These are phyloP conservation scores for Penicillium palitans DNA, from an alignment of 2,329 filamentous ascomycete genomes.

Conservation along the genomic window DNA sequence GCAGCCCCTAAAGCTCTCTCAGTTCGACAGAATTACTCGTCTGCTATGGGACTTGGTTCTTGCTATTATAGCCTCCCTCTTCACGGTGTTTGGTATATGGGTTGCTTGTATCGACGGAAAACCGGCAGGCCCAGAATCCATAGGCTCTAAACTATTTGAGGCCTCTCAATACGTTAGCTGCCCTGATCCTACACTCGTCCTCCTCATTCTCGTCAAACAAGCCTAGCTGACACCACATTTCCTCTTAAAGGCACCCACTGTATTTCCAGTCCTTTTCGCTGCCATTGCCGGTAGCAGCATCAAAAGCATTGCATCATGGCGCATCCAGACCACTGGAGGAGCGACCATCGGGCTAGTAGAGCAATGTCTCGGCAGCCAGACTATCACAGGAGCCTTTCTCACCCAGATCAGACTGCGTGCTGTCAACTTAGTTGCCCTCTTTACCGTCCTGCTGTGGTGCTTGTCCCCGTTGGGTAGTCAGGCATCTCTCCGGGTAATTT, in stretches of 20 bases:
- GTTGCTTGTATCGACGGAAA: not conserved
- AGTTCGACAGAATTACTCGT: not conserved
- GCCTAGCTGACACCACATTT: not conserved
- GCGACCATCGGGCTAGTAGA: slow-evolving; percentile 1
- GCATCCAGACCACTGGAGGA: not conserved
- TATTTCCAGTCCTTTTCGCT: slow-evolving; percentile 1
- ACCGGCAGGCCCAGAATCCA: not conserved
- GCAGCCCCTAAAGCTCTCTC: not conserved
- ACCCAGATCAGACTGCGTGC: not conserved
- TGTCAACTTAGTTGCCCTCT: not conserved
- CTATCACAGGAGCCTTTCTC: not conserved
- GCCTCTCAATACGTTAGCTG: slow-evolving; percentile 1
- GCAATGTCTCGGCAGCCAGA: slow-evolving; percentile 5
- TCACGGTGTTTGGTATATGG: not conserved
- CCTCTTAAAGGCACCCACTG: not conserved
- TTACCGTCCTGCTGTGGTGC: not conserved
- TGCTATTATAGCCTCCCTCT: not conserved
- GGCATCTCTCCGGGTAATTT: not conserved
- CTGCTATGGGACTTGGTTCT: not conserved
- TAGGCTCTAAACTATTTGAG: not conserved
- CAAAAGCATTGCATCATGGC: slow-evolving; percentile 3
- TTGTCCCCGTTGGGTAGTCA: not conserved
- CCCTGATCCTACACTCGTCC: not conserved
- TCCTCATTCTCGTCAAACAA: not conserved
- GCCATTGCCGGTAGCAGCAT: slow-evolving; percentile 5